Percentiles rank a stretch among this genome's conserved stretches.
Evolutionary conservation across 371 early-diverging fungal genomes (phyloP).

Genomic region (Saksenaea oblongispora): DNA sequence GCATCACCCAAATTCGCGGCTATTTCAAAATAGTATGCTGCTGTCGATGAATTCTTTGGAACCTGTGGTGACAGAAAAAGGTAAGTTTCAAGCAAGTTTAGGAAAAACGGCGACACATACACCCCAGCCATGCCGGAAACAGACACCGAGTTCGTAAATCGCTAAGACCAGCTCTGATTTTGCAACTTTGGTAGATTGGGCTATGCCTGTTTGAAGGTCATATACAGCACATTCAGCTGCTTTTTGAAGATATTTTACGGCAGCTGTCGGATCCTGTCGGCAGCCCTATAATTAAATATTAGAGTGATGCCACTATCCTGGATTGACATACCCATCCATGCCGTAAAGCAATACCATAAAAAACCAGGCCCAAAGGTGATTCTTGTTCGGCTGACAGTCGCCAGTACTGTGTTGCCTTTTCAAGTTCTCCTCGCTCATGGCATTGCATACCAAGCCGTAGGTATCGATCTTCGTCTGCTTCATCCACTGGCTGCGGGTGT

Average conservation of each 20-base stretch:
- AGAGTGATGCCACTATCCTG: too few relatives aligned
- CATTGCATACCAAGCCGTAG: conserved; percentile 24
- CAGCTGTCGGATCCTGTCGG: conserved; percentile 58
- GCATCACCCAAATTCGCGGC: conserved; percentile 89
- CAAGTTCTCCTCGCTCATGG: conserved; percentile 65
- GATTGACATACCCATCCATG: conserved; percentile 81
- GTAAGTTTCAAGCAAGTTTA: too few relatives aligned
- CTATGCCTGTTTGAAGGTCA: conserved; percentile 49
- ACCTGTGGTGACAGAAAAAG: conserved; percentile 35
- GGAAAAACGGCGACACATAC: conserved; percentile 30
- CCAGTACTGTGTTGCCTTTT: conserved; percentile 82
- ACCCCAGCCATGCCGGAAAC: conserved; percentile 93
- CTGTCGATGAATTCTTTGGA: conserved; percentile 74
- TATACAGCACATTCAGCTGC: conserved; percentile 76
- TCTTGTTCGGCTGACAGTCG: conserved; percentile 74
- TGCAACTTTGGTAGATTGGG: conserved; percentile 28
- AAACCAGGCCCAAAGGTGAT: conserved; percentile 79
- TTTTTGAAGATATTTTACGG: conserved; percentile 75
- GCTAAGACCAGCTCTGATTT: conserved; percentile 71
- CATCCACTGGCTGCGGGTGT: not conserved
- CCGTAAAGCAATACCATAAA: conserved; percentile 85
- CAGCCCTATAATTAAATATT: conserved; percentile 51
- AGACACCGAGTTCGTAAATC: conserved; percentile 83
- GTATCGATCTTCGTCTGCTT: conserved; percentile 1
- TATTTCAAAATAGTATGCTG: conserved; percentile 84